Evolutionary conservation across 192 early-diverging fungal species (phyloP).

Genomic region (Coemansia reversa): DNA sequence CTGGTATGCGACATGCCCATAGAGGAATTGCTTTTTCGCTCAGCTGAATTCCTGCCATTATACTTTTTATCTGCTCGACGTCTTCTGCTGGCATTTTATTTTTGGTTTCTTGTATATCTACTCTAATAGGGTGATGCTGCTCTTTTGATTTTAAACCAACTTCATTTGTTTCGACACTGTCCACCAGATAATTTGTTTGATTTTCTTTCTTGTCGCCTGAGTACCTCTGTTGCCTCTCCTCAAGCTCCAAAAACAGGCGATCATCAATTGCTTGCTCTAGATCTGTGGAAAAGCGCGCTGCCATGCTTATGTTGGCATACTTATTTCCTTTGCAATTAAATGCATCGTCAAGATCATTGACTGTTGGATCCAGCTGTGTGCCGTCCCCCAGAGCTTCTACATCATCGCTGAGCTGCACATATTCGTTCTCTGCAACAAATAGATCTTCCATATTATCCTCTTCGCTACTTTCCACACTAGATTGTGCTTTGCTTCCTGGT

Average conservation of each 20-base stretch:
- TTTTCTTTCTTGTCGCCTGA: no score
- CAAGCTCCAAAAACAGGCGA: slow-evolving; percentile 10
- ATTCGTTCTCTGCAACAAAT: slow-evolving; percentile 9
- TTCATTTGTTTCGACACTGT: background rate
- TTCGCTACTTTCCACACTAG: no score
- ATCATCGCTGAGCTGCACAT: slow-evolving; percentile 7
- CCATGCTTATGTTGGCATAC: background rate
- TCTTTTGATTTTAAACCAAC: background rate
- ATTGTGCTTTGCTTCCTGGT: no score
- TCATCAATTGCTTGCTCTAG: slow-evolving; percentile 12
- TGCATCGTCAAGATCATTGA: slow-evolving; percentile 4
- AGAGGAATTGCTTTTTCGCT: slow-evolving; percentile 36
- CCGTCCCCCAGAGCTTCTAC: background rate
- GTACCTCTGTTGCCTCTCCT: background rate
- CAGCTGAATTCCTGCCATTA: slow-evolving; percentile 47
- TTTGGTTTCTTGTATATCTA: slow-evolving; percentile 5
- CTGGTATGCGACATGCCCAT: slow-evolving; percentile 44
- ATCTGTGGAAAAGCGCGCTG: background rate
- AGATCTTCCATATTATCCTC: background rate
- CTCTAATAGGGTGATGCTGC: slow-evolving; percentile 11
- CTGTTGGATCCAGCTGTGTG: background rate
- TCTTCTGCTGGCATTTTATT: slow-evolving; percentile 38
- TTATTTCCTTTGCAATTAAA: background rate
- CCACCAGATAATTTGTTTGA: no score
- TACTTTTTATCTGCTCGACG: slow-evolving; percentile 31